Evolutionary conservation across 257 asterid species (phyloP).

Genomic region (Solanum habrochaites): DNA sequence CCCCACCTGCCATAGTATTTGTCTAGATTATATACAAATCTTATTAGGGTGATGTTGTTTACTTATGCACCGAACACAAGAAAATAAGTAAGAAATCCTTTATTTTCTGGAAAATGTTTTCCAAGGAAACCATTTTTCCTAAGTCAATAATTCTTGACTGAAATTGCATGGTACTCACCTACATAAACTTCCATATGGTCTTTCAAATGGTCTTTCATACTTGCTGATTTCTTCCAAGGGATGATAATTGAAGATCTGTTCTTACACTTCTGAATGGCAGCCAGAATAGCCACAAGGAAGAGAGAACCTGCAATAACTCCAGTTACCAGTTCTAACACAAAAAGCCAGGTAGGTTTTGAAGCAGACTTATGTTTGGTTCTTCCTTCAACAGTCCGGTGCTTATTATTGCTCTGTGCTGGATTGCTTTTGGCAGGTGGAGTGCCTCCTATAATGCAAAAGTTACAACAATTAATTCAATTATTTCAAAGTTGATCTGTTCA

Average conservation of each 20-base stretch:
- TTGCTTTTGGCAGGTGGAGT: conserved; percentile 29
- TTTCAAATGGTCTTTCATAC: conserved; percentile 51
- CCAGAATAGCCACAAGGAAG: conserved; percentile 41
- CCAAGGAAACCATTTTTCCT: not conserved
- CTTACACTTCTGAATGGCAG: conserved; percentile 54
- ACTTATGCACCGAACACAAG: not conserved
- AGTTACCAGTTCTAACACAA: conserved; percentile 57
- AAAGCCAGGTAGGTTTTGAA: conserved; percentile 75
- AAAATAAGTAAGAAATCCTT: not conserved
- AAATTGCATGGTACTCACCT: conserved; percentile 30
- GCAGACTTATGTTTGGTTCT: conserved; percentile 21
- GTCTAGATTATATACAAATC: not conserved
- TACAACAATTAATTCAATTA: not conserved
- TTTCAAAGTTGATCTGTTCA: not conserved
- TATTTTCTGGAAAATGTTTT: not conserved
- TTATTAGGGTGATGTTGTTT: not conserved
- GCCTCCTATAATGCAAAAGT: conserved; percentile 18
- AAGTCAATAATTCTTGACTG: not conserved
- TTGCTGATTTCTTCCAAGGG: conserved; percentile 84
- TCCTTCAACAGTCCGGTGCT: conserved; percentile 32
- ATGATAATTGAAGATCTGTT: conserved; percentile 55
- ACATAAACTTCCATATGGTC: conserved; percentile 50
- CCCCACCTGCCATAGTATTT: not conserved
- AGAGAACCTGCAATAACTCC: conserved; percentile 64
- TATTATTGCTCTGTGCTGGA: conserved; percentile 20